These are phyloP conservation scores for Neonectria coccinea DNA, from an alignment of 2,329 filamentous ascomycete species.

Conservation along the genomic window DNA sequence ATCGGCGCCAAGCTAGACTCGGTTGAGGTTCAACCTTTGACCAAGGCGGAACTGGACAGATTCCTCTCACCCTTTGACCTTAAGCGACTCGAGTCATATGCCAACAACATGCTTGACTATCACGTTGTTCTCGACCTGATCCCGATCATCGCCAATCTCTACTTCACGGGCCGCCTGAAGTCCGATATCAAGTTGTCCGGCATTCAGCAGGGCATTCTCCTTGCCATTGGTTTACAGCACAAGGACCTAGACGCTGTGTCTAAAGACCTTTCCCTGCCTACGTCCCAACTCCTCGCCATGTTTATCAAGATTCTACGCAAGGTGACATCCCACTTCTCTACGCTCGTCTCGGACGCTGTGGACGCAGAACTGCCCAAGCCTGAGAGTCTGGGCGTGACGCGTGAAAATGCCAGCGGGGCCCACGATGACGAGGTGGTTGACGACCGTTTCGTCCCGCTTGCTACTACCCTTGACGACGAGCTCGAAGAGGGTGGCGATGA, in stretches of 20 bases:
- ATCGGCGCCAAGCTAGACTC: conserved; percentile 75
- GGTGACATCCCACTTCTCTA: conserved; percentile 81
- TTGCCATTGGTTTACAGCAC: conserved; percentile 91
- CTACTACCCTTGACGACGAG: conserved; percentile 80
- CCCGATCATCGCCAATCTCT: conserved; percentile 82
- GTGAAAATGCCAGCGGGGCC: conserved; percentile 70
- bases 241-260: conserved; percentile 87
- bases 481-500: conserved; percentile 86
- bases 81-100: conserved; percentile 94
- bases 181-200: conserved; percentile 76
- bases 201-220: conserved; percentile 87
- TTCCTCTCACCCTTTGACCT: conserved; percentile 91
- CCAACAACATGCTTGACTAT: conserved; percentile 97
- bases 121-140: conserved; percentile 96
- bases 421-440: conserved; percentile 77
- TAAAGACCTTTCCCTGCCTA: conserved; percentile 79
- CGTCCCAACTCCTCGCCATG: conserved; percentile 90
- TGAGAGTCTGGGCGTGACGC: conserved; percentile 68
- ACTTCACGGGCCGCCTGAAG: conserved; percentile 83
- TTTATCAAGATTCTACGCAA: conserved; percentile 97
- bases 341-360: conserved; percentile 79
- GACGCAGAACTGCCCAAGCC: conserved; percentile 73
- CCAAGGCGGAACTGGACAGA: conserved; percentile 80
- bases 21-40: conserved; percentile 65
- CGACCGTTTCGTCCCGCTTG: conserved; percentile 76